A percentile compares a stretch with the other conserved stretches of the same genome.
Conservation (phyloP, 805 yeast genomes). For the Myxozyma neotropica region DNA sequence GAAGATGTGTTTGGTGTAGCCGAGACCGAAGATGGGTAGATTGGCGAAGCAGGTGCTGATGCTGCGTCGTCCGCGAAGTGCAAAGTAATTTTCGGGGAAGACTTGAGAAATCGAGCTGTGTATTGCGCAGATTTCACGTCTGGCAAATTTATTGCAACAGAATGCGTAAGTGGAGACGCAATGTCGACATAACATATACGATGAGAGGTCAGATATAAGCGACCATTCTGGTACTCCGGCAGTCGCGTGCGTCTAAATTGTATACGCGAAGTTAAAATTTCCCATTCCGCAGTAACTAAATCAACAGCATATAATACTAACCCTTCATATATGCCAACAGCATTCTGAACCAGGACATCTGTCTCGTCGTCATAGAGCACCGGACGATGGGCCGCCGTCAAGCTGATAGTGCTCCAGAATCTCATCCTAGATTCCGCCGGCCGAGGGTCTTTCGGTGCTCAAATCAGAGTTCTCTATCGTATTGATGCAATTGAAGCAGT, state of each 20-base stretch:
- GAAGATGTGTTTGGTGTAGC: slow-evolving; percentile 7
- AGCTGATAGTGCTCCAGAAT: slow-evolving; percentile 40
- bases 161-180: slow-evolving; percentile 43
- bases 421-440: slow-evolving; percentile 13
- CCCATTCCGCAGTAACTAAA: too few species aligned
- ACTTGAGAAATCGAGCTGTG: slow-evolving; percentile 59
- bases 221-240: slow-evolving; percentile 62
- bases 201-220: slow-evolving; percentile 73
- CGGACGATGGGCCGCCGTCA: slow-evolving; percentile 43
- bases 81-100: slow-evolving; percentile 73
- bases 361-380: slow-evolving; percentile 48
- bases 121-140: slow-evolving; percentile 43
- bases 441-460: too few species aligned
- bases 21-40: background rate
- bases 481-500: too few species aligned
- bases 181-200: slow-evolving; percentile 75
- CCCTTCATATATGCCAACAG: slow-evolving; percentile 77
- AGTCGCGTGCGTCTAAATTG: slow-evolving; percentile 51
- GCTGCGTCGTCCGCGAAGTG: slow-evolving; percentile 1
- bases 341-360: slow-evolving; percentile 55
- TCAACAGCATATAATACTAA: slow-evolving; percentile 9
- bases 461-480: too few species aligned
- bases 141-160: slow-evolving; percentile 54
- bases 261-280: slow-evolving; percentile 47
- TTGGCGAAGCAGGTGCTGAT: background rate